Evolutionary conservation across 345 rosid species (phyloP).

Genomic region (Odontarrhena argentea): DNA sequence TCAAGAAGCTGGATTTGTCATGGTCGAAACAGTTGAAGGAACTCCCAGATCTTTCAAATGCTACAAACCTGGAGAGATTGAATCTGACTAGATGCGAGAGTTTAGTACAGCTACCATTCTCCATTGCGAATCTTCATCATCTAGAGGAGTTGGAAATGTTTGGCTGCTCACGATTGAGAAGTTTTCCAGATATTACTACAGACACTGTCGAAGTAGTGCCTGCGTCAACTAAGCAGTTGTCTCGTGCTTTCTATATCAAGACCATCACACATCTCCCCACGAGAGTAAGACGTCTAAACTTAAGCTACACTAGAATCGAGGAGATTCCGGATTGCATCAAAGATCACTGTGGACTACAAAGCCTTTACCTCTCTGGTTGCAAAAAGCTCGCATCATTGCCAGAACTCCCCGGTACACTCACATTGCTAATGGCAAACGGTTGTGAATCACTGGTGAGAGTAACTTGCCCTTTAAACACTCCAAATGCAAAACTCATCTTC

Average conservation of each 20-base stretch:
- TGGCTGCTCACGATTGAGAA: constrained; percentile 20
- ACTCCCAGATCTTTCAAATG: constrained; percentile 30
- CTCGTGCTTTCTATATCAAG: neutral
- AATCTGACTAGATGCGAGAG: constrained; percentile 15
- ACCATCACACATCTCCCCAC: neutral
- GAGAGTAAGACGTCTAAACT: neutral
- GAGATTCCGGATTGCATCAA: constrained; percentile 5
- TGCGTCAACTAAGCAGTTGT: neutral
- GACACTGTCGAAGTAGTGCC: neutral
- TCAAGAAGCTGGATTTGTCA: constrained; percentile 20
- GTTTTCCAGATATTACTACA: constrained; percentile 11
- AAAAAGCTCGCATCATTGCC: constrained; percentile 17
- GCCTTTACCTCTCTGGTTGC: neutral
- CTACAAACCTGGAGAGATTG: constrained; percentile 17
- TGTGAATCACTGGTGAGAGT: constrained; percentile 5
- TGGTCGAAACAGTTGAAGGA: neutral
- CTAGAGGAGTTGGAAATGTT: neutral
- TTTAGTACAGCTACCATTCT: constrained; percentile 6
- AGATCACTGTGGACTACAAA: neutral
- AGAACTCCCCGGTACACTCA: neutral
- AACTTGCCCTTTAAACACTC: neutral
- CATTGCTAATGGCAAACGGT: fast-evolving
- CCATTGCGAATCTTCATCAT: constrained; percentile 3
- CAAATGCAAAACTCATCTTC: neutral
- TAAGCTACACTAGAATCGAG: neutral